Evolutionary conservation across 495 filamentous ascomycete species (phyloP).

Genomic region (Penicillium ochrochloron): DNA sequence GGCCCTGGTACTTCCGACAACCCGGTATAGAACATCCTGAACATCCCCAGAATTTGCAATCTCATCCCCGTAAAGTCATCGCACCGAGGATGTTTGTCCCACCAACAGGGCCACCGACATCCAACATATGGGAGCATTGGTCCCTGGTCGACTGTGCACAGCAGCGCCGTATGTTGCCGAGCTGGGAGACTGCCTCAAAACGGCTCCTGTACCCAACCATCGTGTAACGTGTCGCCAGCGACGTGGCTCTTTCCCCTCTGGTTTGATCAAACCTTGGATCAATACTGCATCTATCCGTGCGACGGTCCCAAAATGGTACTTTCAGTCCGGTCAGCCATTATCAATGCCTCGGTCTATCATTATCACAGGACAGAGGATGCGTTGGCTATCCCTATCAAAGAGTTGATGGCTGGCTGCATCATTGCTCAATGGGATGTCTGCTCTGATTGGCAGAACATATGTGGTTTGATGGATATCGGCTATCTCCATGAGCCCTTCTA

Average conservation of each 20-base stretch:
- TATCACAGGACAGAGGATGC: neutral
- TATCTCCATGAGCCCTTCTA: neutral
- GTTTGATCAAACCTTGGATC: neutral
- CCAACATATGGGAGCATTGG: neutral
- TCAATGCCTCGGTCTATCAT: neutral
- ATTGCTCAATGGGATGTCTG: neutral
- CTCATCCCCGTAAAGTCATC: neutral
- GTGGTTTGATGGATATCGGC: neutral
- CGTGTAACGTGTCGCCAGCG: conserved; percentile 1
- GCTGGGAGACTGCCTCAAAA: neutral
- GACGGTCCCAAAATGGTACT: neutral
- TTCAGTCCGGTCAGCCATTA: neutral
- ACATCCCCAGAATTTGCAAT: neutral
- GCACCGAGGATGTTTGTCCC: conserved; percentile 10
- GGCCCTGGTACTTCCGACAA: neutral
- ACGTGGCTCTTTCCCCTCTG: conserved; percentile 3
- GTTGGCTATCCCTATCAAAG: neutral
- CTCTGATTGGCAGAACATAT: neutral
- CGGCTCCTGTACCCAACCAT: neutral
- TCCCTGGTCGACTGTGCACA: neutral
- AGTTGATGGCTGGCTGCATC: neutral
- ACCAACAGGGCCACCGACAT: neutral
- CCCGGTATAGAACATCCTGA: neutral
- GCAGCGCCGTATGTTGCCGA: neutral
- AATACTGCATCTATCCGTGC: neutral